Percentiles rank a stretch among this genome's conserved stretches.
These are phyloP conservation scores for Solanum hybrid DNA, from an alignment of 305 asterid genomes.

Conservation along the genomic window DNA sequence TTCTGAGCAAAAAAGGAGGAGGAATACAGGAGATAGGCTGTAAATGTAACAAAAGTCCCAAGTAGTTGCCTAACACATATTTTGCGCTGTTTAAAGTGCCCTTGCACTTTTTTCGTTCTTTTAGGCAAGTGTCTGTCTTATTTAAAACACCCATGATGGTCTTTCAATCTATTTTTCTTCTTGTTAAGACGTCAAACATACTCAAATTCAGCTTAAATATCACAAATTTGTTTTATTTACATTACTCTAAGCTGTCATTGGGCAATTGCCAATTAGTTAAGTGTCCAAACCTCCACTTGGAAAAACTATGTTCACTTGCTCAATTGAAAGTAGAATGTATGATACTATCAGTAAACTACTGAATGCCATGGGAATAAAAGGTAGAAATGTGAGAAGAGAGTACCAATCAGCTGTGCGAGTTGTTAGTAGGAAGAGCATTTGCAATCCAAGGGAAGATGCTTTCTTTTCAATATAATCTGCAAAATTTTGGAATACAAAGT, in stretches of 20 bases:
- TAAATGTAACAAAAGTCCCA: background rate
- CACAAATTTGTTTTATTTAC: background rate
- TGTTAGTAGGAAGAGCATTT: constrained; percentile 73
- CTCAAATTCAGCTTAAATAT: background rate
- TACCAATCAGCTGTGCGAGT: constrained; percentile 97
- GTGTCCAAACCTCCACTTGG: background rate
- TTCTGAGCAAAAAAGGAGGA: background rate
- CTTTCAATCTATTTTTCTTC: background rate
- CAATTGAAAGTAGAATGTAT: background rate
- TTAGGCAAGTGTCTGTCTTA: background rate
- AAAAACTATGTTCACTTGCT: background rate
- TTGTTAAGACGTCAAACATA: background rate
- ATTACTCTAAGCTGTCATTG: background rate
- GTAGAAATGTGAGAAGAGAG: constrained; percentile 12
- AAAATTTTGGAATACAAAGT: background rate
- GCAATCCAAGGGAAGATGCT: constrained; percentile 70
- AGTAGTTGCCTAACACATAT: background rate
- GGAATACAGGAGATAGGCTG: background rate
- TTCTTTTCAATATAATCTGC: constrained; percentile 92
- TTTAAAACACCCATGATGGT: background rate
- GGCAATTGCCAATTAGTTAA: background rate
- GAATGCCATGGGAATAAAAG: background rate
- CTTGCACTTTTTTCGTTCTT: background rate
- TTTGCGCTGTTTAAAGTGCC: background rate
- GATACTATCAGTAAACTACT: background rate